Conservation (phyloP, 306 rosid species). For the Trifolium subterraneum region DNA sequence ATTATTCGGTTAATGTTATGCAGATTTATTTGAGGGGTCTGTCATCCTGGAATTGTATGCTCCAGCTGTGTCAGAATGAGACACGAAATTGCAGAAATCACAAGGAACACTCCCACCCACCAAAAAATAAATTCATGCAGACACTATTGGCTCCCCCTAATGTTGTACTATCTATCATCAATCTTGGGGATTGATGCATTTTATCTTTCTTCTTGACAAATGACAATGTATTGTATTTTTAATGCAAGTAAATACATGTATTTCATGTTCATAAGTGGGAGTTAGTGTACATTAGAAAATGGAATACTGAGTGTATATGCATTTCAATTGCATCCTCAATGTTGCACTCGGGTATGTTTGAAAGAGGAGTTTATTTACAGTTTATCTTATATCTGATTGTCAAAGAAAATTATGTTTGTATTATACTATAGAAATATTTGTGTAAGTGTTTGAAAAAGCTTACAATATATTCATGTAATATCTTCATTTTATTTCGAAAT, state of each 20-base stretch:
- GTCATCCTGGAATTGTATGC: conserved; percentile 8
- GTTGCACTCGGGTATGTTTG: not conserved
- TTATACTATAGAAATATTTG: not conserved
- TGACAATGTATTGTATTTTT: not conserved
- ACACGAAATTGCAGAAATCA: conserved; percentile 33
- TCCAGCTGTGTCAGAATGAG: conserved; percentile 37
- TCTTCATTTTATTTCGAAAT: not conserved
- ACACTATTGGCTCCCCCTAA: conserved; percentile 26
- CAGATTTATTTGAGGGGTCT: conserved; percentile 29
- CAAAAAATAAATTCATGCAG: not conserved
- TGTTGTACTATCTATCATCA: conserved; percentile 16
- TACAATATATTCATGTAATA: too few relatives aligned
- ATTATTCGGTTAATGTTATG: conserved; percentile 14
- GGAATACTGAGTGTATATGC: not conserved
- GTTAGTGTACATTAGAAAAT: conserved; percentile 21
- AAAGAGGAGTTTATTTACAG: not conserved
- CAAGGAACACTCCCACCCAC: not conserved
- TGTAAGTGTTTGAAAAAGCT: not conserved
- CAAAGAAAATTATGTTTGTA: not conserved
- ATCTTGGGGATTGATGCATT: conserved; percentile 22
- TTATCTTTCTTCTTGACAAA: not conserved
- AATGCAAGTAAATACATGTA: conserved; percentile 38
- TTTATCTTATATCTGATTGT: not conserved
- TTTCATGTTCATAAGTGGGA: conserved; percentile 33
- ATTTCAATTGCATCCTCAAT: not conserved